These are phyloP conservation scores for Rosa persica DNA, from an alignment of 306 rosid species.

Conservation along the genomic window DNA sequence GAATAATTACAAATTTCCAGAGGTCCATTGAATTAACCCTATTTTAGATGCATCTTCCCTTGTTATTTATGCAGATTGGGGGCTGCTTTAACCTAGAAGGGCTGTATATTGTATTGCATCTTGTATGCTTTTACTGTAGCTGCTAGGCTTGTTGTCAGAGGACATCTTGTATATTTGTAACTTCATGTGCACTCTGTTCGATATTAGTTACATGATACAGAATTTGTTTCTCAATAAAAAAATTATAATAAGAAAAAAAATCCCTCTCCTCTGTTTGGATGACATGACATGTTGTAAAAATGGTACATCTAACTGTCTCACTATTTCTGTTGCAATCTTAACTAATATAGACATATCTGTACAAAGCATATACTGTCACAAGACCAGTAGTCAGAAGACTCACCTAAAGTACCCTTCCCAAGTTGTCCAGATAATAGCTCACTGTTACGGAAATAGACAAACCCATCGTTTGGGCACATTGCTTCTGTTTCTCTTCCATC, in stretches of 20 bases:
- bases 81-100: not conserved
- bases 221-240: not conserved
- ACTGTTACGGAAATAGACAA: constrained; percentile 84
- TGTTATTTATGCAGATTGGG: not conserved
- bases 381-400: constrained; percentile 25
- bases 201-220: not conserved
- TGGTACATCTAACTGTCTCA: not conserved
- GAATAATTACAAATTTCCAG: not conserved
- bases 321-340: not conserved
- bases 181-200: too few species aligned
- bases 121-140: not conserved
- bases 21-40: not conserved
- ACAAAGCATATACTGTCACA: not conserved
- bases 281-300: not conserved
- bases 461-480: constrained; percentile 86
- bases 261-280: not conserved
- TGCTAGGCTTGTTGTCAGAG: not conserved
- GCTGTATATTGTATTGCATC: not conserved
- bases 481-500: constrained; percentile 62
- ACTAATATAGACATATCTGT: not conserved
- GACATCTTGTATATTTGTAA: not conserved
- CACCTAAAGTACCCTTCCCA: constrained; percentile 96
- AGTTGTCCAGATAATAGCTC: constrained; percentile 95
- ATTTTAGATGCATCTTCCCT: not conserved
- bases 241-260: not conserved